Conservation (phyloP, 2,329 filamentous ascomycete genomes). For the Madurella fahalii region DNA sequence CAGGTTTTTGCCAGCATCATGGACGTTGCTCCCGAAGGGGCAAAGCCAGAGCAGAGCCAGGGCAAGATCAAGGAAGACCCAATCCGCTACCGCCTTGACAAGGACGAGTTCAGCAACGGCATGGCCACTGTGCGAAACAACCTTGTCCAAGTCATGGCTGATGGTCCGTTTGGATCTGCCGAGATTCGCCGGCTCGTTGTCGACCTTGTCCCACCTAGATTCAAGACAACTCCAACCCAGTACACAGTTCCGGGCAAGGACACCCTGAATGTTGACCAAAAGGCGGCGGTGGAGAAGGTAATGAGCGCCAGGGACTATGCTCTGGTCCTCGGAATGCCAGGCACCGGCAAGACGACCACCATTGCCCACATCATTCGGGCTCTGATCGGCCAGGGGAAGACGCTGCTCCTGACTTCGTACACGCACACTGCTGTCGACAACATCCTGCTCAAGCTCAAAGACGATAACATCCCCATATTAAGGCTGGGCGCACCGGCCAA, state of each 20-base stretch:
- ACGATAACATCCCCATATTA: slow-evolving; percentile 72
- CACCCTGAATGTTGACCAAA: slow-evolving; percentile 82
- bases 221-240: slow-evolving; percentile 62
- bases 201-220: slow-evolving; percentile 67
- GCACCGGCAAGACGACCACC: slow-evolving; percentile 96
- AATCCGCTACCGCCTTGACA: slow-evolving; percentile 80
- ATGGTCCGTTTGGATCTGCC: slow-evolving; percentile 64
- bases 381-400: slow-evolving; percentile 83
- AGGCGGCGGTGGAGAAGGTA: slow-evolving; percentile 82
- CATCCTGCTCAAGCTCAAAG: slow-evolving; percentile 84
- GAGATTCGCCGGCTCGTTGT: slow-evolving; percentile 77
- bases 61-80: slow-evolving; percentile 51
- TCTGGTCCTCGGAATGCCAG: slow-evolving; percentile 96
- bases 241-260: slow-evolving; percentile 60
- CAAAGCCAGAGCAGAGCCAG: slow-evolving; percentile 47
- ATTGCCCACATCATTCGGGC: slow-evolving; percentile 96
- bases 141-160: slow-evolving; percentile 85
- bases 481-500: slow-evolving; percentile 83
- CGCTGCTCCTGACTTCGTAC: slow-evolving; percentile 88
- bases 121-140: slow-evolving; percentile 96
- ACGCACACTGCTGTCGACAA: slow-evolving; percentile 98
- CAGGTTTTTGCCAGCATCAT: slow-evolving; percentile 90
- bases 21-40: slow-evolving; percentile 65
- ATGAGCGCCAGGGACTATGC: slow-evolving; percentile 96
- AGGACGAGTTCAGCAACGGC: slow-evolving; percentile 97